These are phyloP conservation scores for Phytophthora hybrid DNA, from an alignment of 352 stramenopile genomes.

Conservation along the genomic window DNA sequence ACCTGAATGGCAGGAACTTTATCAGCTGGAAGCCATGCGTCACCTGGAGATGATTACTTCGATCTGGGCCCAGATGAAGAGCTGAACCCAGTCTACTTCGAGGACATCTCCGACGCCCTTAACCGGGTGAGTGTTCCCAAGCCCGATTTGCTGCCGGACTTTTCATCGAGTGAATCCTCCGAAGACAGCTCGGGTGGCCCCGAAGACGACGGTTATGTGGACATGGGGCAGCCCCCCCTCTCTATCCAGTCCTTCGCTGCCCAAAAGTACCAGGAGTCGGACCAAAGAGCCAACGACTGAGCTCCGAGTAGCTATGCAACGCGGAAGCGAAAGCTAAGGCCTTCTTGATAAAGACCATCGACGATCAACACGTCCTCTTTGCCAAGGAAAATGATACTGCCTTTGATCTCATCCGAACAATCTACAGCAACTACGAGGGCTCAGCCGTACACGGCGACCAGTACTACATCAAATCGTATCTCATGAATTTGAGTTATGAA, in stretches of 20 bases:
- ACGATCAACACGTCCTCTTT: constrained; percentile 21
- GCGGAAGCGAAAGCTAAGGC: constrained; percentile 11
- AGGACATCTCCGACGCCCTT: background rate
- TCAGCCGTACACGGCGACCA: constrained; percentile 11
- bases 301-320: constrained; percentile 9
- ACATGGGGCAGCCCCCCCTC: background rate
- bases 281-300: constrained; percentile 15
- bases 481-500: constrained; percentile 15
- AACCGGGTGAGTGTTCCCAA: background rate
- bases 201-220: constrained; percentile 1
- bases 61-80: constrained; percentile 3
- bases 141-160: background rate
- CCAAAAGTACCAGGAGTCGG: constrained; percentile 1
- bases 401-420: constrained; percentile 17
- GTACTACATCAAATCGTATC: constrained; percentile 21
- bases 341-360: background rate
- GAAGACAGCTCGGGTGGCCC: background rate
- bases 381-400: constrained; percentile 17
- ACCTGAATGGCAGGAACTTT: constrained; percentile 13
- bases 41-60: constrained; percentile 15
- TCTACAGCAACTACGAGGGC: constrained; percentile 18
- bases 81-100: background rate
- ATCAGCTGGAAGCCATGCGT: constrained; percentile 15
- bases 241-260: constrained; percentile 4
- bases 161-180: constrained; percentile 1